A percentile compares a stretch with the other conserved stretches of the same genome.
These are phyloP conservation scores for Miscanthus lutarioriparius DNA, from an alignment of 176 grass and related monocot genomes.

Conservation along the genomic window DNA sequence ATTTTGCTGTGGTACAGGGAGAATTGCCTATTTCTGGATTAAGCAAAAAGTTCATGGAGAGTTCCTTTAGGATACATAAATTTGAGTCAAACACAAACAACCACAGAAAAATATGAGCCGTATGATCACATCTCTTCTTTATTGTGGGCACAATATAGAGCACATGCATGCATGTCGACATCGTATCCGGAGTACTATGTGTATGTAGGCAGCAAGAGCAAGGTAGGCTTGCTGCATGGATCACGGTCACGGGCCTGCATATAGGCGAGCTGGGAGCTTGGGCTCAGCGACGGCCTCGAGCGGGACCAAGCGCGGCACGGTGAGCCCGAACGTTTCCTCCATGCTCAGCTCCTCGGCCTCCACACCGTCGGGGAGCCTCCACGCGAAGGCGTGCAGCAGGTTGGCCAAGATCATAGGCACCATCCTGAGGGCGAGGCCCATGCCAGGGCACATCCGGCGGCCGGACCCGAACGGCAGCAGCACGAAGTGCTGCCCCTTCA, in stretches of 20 bases:
- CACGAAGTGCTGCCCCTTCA: not conserved
- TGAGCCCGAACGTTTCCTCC: not conserved
- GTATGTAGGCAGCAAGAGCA: no score
- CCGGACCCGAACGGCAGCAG: constrained; percentile 4
- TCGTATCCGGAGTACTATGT: no score
- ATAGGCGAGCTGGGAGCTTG: not conserved
- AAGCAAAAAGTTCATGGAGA: no score
- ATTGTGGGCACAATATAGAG: no score
- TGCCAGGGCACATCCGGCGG: not conserved
- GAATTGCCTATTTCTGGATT: no score
- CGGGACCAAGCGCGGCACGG: not conserved
- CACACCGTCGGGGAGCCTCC: constrained; percentile 13
- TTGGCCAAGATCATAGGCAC: not conserved
- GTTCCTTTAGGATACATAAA: no score
- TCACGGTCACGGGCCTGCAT: not conserved
- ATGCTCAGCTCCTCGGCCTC: constrained; percentile 6
- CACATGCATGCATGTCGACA: no score
- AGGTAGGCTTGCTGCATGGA: no score
- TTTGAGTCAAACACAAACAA: no score
- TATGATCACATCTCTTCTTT: no score
- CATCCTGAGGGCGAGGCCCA: not conserved
- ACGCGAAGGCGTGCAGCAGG: constrained; percentile 11
- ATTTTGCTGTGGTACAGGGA: no score
- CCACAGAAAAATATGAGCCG: no score
- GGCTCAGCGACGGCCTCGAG: not conserved